Base-by-base conservation (phyloP, 148 eudicot genomes). In the Fagopyrum tataricum region DNA sequence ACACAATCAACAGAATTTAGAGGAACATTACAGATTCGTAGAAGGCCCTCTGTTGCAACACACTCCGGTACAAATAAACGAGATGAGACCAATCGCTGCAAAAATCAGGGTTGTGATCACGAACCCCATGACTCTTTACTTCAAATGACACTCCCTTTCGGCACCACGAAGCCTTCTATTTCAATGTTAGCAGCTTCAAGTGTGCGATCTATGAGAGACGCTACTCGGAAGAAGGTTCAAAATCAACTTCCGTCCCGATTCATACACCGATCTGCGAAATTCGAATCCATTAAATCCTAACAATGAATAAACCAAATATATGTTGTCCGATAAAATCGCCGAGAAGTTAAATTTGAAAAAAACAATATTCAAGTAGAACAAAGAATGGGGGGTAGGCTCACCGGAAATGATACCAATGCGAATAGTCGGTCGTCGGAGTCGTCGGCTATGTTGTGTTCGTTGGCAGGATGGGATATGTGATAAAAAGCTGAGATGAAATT, bases 31-130 rank as follows among this genome's bases (percentile, higher is more conserved):
- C 98, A 91, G 87, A 84, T 95, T 90, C 1, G 96, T 76, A 68
- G 97, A 95, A 76, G 99, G 91, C 49, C 99, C 97, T 81, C 83
- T 84, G 78, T 88, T 95, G 88, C 79, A 95, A 88, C 97, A 91
- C 77, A 92, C 86, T 83, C 89, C 85, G 78, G 89, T 78, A 49
- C 88, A 88, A 20, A 95, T 84, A 62, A 73, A 86, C 6, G 92
- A 92, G 78, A 91, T 89, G 18, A 94, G 67, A 55, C 98, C 97
- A 40, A 94, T 72, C 76, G 84, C 91, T 15, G 85, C 39, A 74
- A 94, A 94, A 68, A 88, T 88, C 75, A 91, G 81, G 74, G 90
- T 85, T 76, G 98, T 91, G 23, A 94, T 87, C 53, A 91, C 26
- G 74, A 94, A 94, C 70, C 93, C 98, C 98, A 94, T 95, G 6